These are phyloP conservation scores for Biscogniauxia mediterranea DNA, from an alignment of 2,329 filamentous ascomycete genomes.

Conservation along the genomic window DNA sequence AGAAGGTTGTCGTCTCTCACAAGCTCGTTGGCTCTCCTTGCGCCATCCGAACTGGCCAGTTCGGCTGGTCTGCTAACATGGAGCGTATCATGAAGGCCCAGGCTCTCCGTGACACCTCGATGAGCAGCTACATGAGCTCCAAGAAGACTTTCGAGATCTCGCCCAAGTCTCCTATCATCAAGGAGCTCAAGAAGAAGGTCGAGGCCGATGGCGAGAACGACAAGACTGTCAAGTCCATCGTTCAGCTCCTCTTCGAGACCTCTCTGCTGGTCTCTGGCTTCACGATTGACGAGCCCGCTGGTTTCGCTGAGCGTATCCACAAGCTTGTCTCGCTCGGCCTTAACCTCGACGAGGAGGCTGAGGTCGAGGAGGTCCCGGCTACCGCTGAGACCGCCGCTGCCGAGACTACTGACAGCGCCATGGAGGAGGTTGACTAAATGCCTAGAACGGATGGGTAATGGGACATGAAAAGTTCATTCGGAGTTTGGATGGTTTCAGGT, in stretches of 20 bases:
- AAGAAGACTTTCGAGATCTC: conserved; percentile 99
- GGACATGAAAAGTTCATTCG: conserved; percentile 40
- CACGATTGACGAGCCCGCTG: conserved; percentile 98
- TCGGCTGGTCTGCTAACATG: conserved; percentile 99
- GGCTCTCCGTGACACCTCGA: conserved; percentile 98
- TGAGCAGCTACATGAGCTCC: conserved; percentile 99
- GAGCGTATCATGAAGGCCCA: conserved; percentile 99
- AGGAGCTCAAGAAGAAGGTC: conserved; percentile 99
- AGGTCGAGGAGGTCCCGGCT: conserved; percentile 59
- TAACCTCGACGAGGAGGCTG: conserved; percentile 93
- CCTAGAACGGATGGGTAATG: conserved; percentile 26
- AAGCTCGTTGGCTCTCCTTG: conserved; percentile 93
- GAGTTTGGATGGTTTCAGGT: conserved; percentile 41
- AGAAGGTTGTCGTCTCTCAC: conserved; percentile 99
- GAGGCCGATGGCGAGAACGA: conserved; percentile 97
- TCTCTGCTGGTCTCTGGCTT: conserved; percentile 98
- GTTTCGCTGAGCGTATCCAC: conserved; percentile 98
- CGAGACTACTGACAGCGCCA: conserved; percentile 82
- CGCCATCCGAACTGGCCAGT: conserved; percentile 98
- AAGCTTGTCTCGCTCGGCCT: conserved; percentile 97
- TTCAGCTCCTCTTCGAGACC: conserved; percentile 97
- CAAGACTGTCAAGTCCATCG: conserved; percentile 98
- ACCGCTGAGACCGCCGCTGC: conserved; percentile 58
- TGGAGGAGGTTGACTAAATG: conserved; percentile 98
- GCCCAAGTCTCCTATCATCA: conserved; percentile 95